Evolutionary conservation across 2,329 filamentous ascomycete species (phyloP).

Genomic region (Thielaviopsis euricoi): DNA sequence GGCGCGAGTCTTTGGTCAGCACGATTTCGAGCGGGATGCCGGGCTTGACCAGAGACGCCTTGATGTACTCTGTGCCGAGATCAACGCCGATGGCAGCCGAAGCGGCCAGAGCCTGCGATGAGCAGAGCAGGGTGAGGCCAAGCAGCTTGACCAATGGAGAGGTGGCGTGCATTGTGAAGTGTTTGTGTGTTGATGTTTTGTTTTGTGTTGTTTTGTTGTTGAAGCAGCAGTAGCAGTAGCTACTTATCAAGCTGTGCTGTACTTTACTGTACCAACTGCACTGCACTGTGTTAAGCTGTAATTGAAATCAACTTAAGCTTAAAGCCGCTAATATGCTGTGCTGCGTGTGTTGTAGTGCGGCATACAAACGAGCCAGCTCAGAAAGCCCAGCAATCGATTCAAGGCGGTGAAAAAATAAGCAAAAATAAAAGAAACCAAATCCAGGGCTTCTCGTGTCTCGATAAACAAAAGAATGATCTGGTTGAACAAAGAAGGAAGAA

Average conservation of each 20-base stretch:
- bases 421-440: neutral
- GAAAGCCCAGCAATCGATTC: neutral
- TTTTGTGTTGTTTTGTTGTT: slow-evolving; percentile 18
- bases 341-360: too few species aligned
- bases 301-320: too few species aligned
- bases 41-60: slow-evolving; percentile 88
- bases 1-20: slow-evolving; percentile 90
- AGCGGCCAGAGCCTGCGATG: slow-evolving; percentile 33
- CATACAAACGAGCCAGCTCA: neutral
- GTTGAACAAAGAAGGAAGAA: neutral
- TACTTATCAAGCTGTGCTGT: too few species aligned
- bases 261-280: too few species aligned
- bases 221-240: slow-evolving; percentile 21
- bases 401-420: too few species aligned
- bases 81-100: slow-evolving; percentile 82
- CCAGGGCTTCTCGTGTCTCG: neutral
- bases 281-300: too few species aligned
- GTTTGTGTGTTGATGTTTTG: too few species aligned
- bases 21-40: slow-evolving; percentile 96
- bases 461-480: neutral
- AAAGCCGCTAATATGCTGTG: too few species aligned
- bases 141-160: slow-evolving; percentile 15
- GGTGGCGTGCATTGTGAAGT: slow-evolving; percentile 5
- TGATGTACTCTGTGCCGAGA: slow-evolving; percentile 91
- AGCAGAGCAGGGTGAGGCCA: slow-evolving; percentile 22